Conservation (phyloP, 176 grass and related monocot genomes). For the Juncus inflexus region DNA sequence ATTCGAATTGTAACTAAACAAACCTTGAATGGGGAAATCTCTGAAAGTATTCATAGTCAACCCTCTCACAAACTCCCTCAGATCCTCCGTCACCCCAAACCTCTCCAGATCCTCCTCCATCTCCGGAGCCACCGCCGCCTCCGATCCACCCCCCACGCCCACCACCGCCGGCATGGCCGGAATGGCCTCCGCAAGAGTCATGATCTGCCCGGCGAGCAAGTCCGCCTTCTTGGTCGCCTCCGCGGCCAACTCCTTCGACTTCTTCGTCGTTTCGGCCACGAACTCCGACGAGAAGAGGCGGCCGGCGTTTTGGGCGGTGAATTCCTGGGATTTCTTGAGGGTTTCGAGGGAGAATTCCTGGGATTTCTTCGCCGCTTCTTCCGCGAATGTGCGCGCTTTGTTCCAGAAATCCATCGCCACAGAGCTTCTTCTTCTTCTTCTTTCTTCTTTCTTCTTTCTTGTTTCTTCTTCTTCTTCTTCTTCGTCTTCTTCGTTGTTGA, state of each 20-base stretch:
- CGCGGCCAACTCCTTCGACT: conserved; percentile 74
- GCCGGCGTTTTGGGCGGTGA: conserved; percentile 25
- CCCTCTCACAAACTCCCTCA: conserved; percentile 89
- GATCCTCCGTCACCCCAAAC: conserved; percentile 76
- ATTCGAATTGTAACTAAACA: conserved; percentile 15
- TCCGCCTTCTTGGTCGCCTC: conserved; percentile 97
- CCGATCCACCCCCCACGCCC: neutral
- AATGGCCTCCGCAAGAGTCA: conserved; percentile 62
- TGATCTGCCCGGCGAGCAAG: conserved; percentile 91
- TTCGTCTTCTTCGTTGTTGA: too few relatives aligned
- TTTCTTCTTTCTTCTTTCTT: neutral
- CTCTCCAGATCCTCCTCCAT: conserved; percentile 46
- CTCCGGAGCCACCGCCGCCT: conserved; percentile 21
- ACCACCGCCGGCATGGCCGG: conserved; percentile 29
- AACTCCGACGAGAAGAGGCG: conserved; percentile 59
- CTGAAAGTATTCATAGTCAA: conserved; percentile 88
- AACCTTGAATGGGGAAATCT: conserved; percentile 93
- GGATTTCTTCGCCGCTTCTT: conserved; percentile 83
- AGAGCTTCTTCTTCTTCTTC: neutral
- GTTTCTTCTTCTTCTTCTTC: conserved; percentile 5
- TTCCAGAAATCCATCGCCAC: conserved; percentile 87
- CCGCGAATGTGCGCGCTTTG: conserved; percentile 75
- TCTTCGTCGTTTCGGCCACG: conserved; percentile 77
- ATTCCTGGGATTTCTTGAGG: conserved; percentile 63
- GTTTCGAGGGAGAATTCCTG: conserved; percentile 91